phyloP scores from a whole-genome alignment of 106 monocot genomes.

The Dendrobium officinale region DNA sequence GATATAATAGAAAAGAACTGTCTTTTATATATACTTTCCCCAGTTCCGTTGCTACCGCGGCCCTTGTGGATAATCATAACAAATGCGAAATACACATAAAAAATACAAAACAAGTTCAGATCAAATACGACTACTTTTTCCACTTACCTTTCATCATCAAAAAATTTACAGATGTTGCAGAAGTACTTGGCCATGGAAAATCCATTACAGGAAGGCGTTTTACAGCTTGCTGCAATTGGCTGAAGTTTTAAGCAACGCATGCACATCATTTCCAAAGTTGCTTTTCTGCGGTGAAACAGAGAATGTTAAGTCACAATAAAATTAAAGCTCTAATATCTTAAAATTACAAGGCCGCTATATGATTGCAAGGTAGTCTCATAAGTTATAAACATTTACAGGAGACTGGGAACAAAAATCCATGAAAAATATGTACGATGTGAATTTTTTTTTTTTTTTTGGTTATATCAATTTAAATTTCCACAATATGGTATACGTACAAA shows the following conservation, averaged over 20 bases:
- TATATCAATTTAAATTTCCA: background rate
- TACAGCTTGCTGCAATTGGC: constrained; percentile 66
- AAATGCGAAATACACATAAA: background rate
- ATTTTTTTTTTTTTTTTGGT: background rate
- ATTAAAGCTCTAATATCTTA: background rate
- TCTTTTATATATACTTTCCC: too few relatives aligned
- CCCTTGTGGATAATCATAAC: too few relatives aligned
- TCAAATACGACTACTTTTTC: background rate
- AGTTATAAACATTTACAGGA: background rate
- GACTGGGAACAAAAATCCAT: background rate
- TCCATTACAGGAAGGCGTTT: constrained; percentile 67
- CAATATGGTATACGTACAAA: background rate
- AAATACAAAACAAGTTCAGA: background rate
- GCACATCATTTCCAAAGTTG: constrained; percentile 95
- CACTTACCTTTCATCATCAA: constrained; percentile 96
- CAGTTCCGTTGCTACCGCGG: too few relatives aligned
- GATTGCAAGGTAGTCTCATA: background rate
- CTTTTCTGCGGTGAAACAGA: constrained; percentile 54
- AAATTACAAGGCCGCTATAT: background rate
- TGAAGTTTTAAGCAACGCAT: constrained; percentile 88
- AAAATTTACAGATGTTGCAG: constrained; percentile 98
- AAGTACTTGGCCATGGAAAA: constrained; percentile 93
- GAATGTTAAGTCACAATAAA: background rate
- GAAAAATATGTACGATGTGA: background rate
- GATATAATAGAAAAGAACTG: too few relatives aligned